Conservation (phyloP, 495 filamentous ascomycete genomes). For the Cercophora newfieldiana region DNA sequence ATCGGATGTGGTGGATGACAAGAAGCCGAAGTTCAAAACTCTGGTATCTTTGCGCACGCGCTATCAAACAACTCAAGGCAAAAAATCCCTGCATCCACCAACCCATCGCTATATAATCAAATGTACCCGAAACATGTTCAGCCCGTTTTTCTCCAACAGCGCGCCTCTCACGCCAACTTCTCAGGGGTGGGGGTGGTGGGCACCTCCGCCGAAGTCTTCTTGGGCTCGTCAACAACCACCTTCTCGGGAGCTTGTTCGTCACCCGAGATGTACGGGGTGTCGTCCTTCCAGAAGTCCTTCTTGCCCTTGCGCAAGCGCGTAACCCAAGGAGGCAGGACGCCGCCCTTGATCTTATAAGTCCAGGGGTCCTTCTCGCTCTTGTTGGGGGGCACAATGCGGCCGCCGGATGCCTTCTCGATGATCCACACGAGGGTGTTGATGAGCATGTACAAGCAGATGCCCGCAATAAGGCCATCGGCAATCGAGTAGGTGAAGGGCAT, state of each 20-base stretch:
- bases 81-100: background rate
- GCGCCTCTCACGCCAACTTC: constrained; percentile 3
- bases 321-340: constrained; percentile 70
- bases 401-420: constrained; percentile 61
- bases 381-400: constrained; percentile 69
- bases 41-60: background rate
- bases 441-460: constrained; percentile 70
- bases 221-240: constrained; percentile 13
- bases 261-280: constrained; percentile 2
- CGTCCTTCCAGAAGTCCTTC: constrained; percentile 38
- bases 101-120: constrained; percentile 1
- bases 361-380: constrained; percentile 72
- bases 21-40: too few relatives aligned
- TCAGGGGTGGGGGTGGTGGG: background rate
- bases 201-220: constrained; percentile 2
- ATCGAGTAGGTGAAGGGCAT: constrained; percentile 89
- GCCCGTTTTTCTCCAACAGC: background rate
- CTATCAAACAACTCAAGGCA: background rate
- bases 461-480: constrained; percentile 73
- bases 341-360: constrained; percentile 67
- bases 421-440: constrained; percentile 67
- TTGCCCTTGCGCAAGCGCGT: constrained; percentile 60
- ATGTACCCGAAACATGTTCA: background rate
- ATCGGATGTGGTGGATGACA: background rate
- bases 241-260: constrained; percentile 12